A percentile compares a stretch with the other conserved stretches of the same genome.
These are phyloP conservation scores for apple (Malus domestica) DNA, from an alignment of 306 rosid genomes.

Conservation along the genomic window DNA sequence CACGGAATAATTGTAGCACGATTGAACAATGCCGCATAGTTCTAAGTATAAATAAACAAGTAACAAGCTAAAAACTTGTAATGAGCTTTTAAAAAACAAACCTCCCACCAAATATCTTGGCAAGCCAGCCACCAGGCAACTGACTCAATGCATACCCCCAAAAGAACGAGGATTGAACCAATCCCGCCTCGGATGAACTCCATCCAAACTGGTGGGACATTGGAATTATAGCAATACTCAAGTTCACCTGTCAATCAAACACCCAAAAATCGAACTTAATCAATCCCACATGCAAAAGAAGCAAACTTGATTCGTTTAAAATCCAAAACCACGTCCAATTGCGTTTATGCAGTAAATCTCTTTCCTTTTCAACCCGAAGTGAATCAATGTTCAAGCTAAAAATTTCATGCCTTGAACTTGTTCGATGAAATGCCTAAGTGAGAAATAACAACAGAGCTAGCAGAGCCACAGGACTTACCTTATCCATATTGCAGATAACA, in stretches of 20 bases:
- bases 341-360: neutral
- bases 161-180: slow-evolving; percentile 98
- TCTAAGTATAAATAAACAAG: neutral
- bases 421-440: neutral
- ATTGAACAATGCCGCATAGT: neutral
- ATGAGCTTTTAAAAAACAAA: slow-evolving; percentile 25
- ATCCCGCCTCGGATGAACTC: slow-evolving; percentile 85
- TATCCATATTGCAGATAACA: slow-evolving; percentile 92
- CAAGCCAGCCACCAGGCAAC: slow-evolving; percentile 96
- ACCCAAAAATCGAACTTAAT: neutral
- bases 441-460: neutral
- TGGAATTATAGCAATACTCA: slow-evolving; percentile 92
- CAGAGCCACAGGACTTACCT: slow-evolving; percentile 32
- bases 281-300: neutral
- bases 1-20: neutral
- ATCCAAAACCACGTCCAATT: neutral
- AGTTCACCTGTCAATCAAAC: slow-evolving; percentile 63
- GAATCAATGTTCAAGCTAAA: neutral
- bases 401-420: neutral
- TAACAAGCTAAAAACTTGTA: neutral
- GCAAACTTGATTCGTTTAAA: neutral
- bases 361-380: neutral
- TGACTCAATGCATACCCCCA: slow-evolving; percentile 99
- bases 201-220: slow-evolving; percentile 95
- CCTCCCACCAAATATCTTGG: slow-evolving; percentile 96